Base-by-base conservation (phyloP, 495 filamentous ascomycete species). In the Penicillium paxilli region DNA sequence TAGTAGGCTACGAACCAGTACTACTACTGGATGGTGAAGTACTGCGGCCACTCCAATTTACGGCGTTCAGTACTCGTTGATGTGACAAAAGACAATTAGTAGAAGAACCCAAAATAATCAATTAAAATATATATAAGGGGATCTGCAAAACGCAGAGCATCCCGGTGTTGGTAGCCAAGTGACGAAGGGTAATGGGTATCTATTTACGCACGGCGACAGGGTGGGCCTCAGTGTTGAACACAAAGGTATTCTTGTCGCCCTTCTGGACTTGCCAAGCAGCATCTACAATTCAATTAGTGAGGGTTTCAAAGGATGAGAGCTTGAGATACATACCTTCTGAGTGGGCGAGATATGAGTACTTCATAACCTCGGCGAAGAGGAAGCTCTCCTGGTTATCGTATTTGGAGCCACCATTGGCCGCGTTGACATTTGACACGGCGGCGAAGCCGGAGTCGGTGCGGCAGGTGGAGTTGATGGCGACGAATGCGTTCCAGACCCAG, bases 141-240 rank as follows among this genome's bases (percentile, higher is more conserved):
- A n/a, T n/a, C n/a, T n/a, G n/a, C n/a, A n/a, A n/a, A n/a, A n/a
- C n/a, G n/a, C n/a, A n/a, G n/a, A 5, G 7, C 35, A 9, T 19
- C 35, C 35, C 17, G 35, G 17, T 38, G 8, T 8, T 19, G n/a
- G 17, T 2, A 9, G 35, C 7, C 35, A 16, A 19, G 4, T 19
- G 35, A 14, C 3, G 35, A 8, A 14, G 17, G 7, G 35, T 8
- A 19, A 38, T 38, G 35, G 35, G 35, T 38, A 42, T 42, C 20
- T 42, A 42, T 10, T 42, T 14, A 20, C 40, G 17, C 12, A n/a
- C 40, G 21, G 91, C 83, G 62, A 94, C 69, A 11, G 90, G 90
- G 71, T 95, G 90, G 11, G 87, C 88, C 76, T 95, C 90, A 0
- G 90, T 95, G 64, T 93, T 95, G 63, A 85, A 92, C 2, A 92